These are phyloP conservation scores for Colletotrichum magnum DNA, from an alignment of 2,329 filamentous ascomycete genomes.

Conservation along the genomic window DNA sequence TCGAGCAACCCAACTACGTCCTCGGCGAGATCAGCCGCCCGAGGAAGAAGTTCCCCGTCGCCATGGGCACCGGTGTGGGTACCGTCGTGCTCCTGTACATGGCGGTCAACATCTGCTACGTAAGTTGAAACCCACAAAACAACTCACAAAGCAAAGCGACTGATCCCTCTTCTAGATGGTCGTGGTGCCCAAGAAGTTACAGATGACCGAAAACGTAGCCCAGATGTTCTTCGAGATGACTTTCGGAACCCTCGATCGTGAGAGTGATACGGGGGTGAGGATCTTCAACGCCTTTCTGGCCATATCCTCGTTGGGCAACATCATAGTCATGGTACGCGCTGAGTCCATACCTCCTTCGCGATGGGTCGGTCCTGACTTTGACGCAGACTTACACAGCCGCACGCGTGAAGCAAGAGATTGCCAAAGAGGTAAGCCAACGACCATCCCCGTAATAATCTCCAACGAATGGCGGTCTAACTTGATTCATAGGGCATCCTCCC, in stretches of 20 bases:
- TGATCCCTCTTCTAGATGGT: slow-evolving; percentile 57
- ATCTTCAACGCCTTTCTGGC: slow-evolving; percentile 66
- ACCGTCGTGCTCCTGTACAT: slow-evolving; percentile 52
- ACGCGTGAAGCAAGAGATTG: slow-evolving; percentile 72
- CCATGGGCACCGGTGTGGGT: slow-evolving; percentile 49
- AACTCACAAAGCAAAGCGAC: slow-evolving; percentile 25
- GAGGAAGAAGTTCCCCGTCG: slow-evolving; percentile 50
- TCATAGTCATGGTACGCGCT: slow-evolving; percentile 61
- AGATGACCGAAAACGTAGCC: slow-evolving; percentile 46
- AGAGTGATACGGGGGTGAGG: slow-evolving; percentile 47
- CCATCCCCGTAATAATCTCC: background rate
- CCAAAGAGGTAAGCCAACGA: slow-evolving; percentile 58
- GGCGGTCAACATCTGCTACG: slow-evolving; percentile 55
- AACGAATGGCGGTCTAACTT: background rate
- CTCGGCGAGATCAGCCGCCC: slow-evolving; percentile 52
- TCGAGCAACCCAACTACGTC: slow-evolving; percentile 55
- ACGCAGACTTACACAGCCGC: slow-evolving; percentile 65
- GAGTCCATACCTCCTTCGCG: background rate
- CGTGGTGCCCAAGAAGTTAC: slow-evolving; percentile 47
- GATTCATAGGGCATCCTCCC: slow-evolving; percentile 60
- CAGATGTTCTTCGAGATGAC: slow-evolving; percentile 53
- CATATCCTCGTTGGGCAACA: slow-evolving; percentile 68
- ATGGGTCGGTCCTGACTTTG: background rate
- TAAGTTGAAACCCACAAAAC: slow-evolving; percentile 39
- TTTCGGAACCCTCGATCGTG: slow-evolving; percentile 46